Base-by-base conservation (phyloP, 108 stramenopile genomes). In the Pelagomonas calceolata region DNA sequence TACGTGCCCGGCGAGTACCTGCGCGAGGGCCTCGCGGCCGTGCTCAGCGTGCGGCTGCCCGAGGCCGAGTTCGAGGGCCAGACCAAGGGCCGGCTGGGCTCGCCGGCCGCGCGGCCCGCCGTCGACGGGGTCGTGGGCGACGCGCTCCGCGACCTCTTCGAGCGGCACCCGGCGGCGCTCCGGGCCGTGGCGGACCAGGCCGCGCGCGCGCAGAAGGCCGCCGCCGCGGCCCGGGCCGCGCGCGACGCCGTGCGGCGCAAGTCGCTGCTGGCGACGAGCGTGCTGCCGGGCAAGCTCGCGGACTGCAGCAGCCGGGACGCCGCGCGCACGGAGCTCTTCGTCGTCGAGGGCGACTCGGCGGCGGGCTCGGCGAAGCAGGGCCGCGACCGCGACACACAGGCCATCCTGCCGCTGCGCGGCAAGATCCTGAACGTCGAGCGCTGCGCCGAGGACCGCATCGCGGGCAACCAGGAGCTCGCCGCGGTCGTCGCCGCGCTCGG, bases 41-140 rank as follows among this genome's bases (percentile, higher is more conserved):
- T 95, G 37, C 75, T 95, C 46, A 88, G 86, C 34, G 94, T 93
- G 29, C 85, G 87, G 66, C 92, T 96, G 17, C 81, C 91, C 30
- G 91, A 96, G 70, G 92, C 95, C 21, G 95, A 96, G 77, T 96
- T 96, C 73, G 95, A 96, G 83, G 95, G 93, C 17, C 93, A 96
- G 71, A 96, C 95, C 33, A 96, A 96, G 82, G 93, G 91, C 34
- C 81, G 95, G n/a, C 81, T 96, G 14, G 95, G 95, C 34, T 92
- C 90, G 73, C 93, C 93, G 26, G 95, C 94, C 74, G 95, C 94
- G 9, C 87, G 94, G 32, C 85, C 82, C 26, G 91, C 88, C 33
- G 93, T 96, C 26, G 94, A 94, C 71, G 67, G 88, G 21, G 79
- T 93, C 14, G 67, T 96, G 17, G 76, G 84, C 26, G 85, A 82